Base-by-base conservation (phyloP, 2,329 filamentous ascomycete genomes). In the Dothiorella sarmentorum region DNA sequence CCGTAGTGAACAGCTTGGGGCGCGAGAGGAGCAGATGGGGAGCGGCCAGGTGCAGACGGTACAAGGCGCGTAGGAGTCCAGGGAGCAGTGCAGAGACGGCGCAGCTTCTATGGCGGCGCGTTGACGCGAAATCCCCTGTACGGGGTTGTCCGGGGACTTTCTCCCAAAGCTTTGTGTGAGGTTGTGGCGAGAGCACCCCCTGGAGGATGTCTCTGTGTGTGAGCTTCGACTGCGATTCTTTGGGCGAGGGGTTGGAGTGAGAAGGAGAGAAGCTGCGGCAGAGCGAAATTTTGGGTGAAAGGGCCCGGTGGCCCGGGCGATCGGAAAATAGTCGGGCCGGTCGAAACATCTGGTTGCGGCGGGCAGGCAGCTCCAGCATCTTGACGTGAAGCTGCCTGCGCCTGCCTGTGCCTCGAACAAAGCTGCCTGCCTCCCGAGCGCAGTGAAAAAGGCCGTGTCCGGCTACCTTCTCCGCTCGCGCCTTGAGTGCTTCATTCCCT, bases 211-310 rank as follows among this genome's bases (percentile, higher is more conserved):
- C 58, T 60, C 90, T 88, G 90, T 96, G 80, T 88, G 90, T 91
- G 78, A 91, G 92, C 93, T 97, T 96, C 88, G 91, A 96, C 86
- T 88, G 92, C 93, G 93, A 97, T 96, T 91, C 91, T 91, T 97
- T 85, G 91, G 92, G 83, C 92, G 92, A 96, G 91, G 86, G 89
- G 87, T 86, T 85, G 84, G 79, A 77, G 71, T 60, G 60, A 49
- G 73, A 73, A 35, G 53, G 37, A 45, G 26, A 7, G 11, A 4
- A 1, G 44, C 15, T n/a, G 7, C 9, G 37, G 17, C 43, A 26
- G n/a, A n/a, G n/a, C 44, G 33, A 59, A 43, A 37, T 42, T 59
- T 59, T 56, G 3, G 27, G n/a, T n/a, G n/a, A n/a, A n/a, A n/a
- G 20, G 37, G 26, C 20, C 10, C 20, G 42, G 17, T 22, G 27